Conservation (phyloP, 2,329 filamentous ascomycete genomes). For the Reticulascus tulasneorum region DNA sequence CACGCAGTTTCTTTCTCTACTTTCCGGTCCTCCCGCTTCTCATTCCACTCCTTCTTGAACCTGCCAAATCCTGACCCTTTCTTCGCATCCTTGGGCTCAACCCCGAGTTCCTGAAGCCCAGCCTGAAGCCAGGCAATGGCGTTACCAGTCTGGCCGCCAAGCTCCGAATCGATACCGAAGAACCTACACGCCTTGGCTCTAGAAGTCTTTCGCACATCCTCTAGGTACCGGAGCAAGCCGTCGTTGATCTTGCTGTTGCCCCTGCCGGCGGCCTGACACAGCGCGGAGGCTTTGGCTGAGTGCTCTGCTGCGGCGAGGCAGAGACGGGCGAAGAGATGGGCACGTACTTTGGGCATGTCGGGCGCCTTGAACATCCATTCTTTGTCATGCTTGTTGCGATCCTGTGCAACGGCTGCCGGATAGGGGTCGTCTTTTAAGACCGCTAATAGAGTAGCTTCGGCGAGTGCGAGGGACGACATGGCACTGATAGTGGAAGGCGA, state of each 20-base stretch:
- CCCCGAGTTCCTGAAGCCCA: conserved; percentile 69
- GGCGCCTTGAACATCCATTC: conserved; percentile 97
- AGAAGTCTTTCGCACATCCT: conserved; percentile 69
- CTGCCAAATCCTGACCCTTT: conserved; percentile 56
- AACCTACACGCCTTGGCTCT: conserved; percentile 86
- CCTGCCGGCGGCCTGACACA: conserved; percentile 36
- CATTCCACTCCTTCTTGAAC: conserved; percentile 69
- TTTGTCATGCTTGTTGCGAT: conserved; percentile 75
- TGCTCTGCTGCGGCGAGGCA: conserved; percentile 88
- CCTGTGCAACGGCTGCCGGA: conserved; percentile 74
- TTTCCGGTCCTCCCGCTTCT: conserved; percentile 74
- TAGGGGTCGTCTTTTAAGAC: conserved; percentile 95
- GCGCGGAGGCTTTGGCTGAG: conserved; percentile 64
- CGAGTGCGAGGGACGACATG: conserved; percentile 65
- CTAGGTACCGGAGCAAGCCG: conserved; percentile 67
- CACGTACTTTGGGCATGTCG: conserved; percentile 82
- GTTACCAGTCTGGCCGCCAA: conserved; percentile 74
- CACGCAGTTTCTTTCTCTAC: conserved; percentile 70
- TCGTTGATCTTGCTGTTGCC: conserved; percentile 51
- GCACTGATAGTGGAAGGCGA: conserved; percentile 48
- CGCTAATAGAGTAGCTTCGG: conserved; percentile 84
- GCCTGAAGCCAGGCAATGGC: conserved; percentile 84
- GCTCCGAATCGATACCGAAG: conserved; percentile 83
- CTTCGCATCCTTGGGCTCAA: conserved; percentile 48
- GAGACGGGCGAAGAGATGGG: conserved; percentile 80